Conservation (phyloP, 192 early-diverging fungal species). For the Backusella australiensis region DNA sequence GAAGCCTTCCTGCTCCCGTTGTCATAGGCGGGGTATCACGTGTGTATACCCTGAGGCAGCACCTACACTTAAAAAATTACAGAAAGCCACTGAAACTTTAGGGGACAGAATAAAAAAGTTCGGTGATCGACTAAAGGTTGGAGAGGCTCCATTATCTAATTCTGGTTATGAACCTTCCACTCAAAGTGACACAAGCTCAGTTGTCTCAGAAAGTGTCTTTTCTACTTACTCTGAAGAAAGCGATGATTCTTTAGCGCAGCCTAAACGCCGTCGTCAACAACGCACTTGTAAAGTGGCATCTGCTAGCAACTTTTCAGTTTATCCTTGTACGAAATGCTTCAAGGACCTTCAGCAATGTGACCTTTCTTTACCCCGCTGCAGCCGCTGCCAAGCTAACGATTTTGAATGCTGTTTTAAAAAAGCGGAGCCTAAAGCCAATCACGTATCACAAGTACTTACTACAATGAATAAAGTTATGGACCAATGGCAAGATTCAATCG, state of each 20-base stretch:
- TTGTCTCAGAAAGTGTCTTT: background rate
- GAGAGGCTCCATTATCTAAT: background rate
- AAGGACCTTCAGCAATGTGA: slow-evolving; percentile 40
- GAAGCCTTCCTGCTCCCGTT: slow-evolving; percentile 34
- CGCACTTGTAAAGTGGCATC: background rate
- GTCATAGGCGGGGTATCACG: slow-evolving; percentile 26
- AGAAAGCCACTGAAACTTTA: slow-evolving; percentile 33
- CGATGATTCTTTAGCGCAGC: background rate
- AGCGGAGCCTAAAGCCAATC: slow-evolving; percentile 34
- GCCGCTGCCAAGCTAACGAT: slow-evolving; percentile 31
- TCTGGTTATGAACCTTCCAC: background rate
- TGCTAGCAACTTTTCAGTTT: slow-evolving; percentile 27
- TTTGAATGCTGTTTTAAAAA: slow-evolving; percentile 32
- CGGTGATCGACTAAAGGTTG: slow-evolving; percentile 24
- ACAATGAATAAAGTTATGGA: slow-evolving; percentile 42
- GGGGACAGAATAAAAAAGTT: slow-evolving; percentile 32
- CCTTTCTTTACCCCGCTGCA: slow-evolving; percentile 28
- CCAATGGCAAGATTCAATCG: slow-evolving; percentile 38
- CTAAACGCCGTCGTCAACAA: background rate
- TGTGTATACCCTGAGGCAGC: slow-evolving; percentile 40
- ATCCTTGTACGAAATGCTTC: slow-evolving; percentile 40
- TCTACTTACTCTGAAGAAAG: slow-evolving; percentile 5
- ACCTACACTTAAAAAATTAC: slow-evolving; percentile 35
- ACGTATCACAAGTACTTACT: slow-evolving; percentile 32
- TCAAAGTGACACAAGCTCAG: slow-evolving; percentile 1